Conservation (phyloP, 768 basidiomycete genomes). For the Suillus paluster region DNA sequence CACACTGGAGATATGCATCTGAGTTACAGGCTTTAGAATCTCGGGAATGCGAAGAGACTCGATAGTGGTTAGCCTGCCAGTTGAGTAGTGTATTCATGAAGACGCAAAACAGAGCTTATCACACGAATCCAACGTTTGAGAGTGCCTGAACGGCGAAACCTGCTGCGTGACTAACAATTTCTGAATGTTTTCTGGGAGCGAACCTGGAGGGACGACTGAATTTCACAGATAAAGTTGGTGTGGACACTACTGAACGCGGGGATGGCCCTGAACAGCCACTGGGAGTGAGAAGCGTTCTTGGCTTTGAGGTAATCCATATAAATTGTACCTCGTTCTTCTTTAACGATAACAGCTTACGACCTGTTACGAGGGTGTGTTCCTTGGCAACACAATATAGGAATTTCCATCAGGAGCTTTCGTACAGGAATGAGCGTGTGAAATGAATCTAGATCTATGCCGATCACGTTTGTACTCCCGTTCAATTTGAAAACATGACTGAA, state of each 20-base stretch:
- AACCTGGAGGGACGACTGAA: neutral
- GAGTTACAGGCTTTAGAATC: neutral
- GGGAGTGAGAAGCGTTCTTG: too few relatives aligned
- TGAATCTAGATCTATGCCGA: conserved; percentile 13
- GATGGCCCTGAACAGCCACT: too few relatives aligned
- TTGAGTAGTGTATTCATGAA: neutral
- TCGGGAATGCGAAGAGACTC: neutral
- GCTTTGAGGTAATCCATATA: conserved; percentile 8
- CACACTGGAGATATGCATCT: neutral
- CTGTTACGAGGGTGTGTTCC: neutral
- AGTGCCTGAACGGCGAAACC: too few relatives aligned
- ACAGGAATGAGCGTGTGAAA: conserved; percentile 9
- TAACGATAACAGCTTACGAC: too few relatives aligned
- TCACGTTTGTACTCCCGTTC: neutral
- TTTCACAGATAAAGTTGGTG: neutral
- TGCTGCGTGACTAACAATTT: neutral
- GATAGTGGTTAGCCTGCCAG: too few relatives aligned
- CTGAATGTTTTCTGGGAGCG: neutral
- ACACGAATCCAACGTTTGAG: neutral
- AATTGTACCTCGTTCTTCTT: conserved; percentile 1
- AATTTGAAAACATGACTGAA: neutral
- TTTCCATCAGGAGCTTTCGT: conserved; percentile 5
- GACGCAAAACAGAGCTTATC: neutral
- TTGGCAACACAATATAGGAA: conserved; percentile 1
- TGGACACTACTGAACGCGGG: too few relatives aligned